phyloP scores from a whole-genome alignment of 2,329 filamentous ascomycete genomes.

The Aspergillus ochraceoroseus region DNA sequence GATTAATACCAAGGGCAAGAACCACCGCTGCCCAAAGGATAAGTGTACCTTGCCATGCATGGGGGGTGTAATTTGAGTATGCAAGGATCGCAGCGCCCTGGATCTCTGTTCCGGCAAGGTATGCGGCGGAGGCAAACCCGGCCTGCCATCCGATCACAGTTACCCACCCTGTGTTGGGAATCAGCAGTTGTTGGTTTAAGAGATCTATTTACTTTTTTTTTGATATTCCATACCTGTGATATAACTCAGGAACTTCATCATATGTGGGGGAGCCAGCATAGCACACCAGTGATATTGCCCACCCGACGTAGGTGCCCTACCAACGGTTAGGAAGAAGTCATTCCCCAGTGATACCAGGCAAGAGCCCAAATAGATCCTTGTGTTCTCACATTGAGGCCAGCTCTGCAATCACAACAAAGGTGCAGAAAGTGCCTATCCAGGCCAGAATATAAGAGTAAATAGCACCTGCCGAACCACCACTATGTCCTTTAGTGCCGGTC shows the following conservation, averaged over 20 bases:
- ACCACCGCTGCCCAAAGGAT: constrained; percentile 44
- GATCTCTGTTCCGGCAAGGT: constrained; percentile 32
- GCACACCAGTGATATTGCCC: constrained; percentile 42
- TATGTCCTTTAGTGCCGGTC: constrained; percentile 4
- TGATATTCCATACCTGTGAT: constrained; percentile 25
- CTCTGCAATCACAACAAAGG: constrained; percentile 29
- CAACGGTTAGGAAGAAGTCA: background rate
- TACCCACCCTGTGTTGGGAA: constrained; percentile 34
- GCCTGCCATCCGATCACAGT: constrained; percentile 45
- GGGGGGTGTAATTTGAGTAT: constrained; percentile 31
- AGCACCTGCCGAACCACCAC: constrained; percentile 34
- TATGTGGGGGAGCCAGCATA: constrained; percentile 36
- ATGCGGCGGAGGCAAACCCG: constrained; percentile 36
- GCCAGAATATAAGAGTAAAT: constrained; percentile 33
- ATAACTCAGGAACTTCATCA: constrained; percentile 39
- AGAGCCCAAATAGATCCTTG: no score
- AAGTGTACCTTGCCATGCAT: constrained; percentile 49
- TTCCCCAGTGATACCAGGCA: background rate
- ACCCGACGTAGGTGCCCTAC: constrained; percentile 34
- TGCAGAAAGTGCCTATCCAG: constrained; percentile 29
- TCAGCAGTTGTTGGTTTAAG: background rate
- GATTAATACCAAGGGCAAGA: constrained; percentile 42
- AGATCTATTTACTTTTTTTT: background rate
- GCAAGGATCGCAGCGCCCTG: constrained; percentile 39
- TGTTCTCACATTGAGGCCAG: constrained; percentile 28